Evolutionary conservation across 257 asterid genomes (phyloP).

Genomic region (Nicotiana knightiana): DNA sequence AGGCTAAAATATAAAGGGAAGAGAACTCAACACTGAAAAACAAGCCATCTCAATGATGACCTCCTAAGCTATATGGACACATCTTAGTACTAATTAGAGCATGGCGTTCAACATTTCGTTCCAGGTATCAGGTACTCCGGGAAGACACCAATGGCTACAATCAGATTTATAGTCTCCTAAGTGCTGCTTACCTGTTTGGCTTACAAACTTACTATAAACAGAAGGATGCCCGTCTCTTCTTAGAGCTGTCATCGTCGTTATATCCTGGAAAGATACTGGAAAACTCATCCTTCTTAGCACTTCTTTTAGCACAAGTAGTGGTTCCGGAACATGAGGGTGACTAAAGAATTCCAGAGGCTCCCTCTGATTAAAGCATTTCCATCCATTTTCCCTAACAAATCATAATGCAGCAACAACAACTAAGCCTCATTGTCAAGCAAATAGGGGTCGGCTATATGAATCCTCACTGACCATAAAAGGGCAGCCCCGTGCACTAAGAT

Average conservation of each 20-base stretch:
- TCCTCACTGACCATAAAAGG: too few species aligned
- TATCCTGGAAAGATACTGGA: conserved; percentile 64
- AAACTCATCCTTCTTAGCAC: conserved; percentile 52
- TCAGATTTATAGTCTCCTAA: conserved; percentile 42
- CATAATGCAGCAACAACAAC: too few species aligned
- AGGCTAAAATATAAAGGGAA: background rate
- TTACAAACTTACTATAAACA: conserved; percentile 41
- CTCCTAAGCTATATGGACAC: background rate
- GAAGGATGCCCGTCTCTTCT: conserved; percentile 90
- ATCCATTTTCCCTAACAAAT: conserved; percentile 49
- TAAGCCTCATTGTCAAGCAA: too few species aligned
- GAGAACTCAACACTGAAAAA: background rate
- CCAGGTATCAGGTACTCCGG: conserved; percentile 94
- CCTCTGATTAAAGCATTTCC: conserved; percentile 61
- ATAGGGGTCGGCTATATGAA: too few species aligned
- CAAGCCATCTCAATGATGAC: background rate
- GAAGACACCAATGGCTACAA: conserved; percentile 93
- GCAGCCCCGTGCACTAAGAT: too few species aligned
- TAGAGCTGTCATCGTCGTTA: conserved; percentile 53
- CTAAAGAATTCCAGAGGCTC: conserved; percentile 45
- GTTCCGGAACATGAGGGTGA: conserved; percentile 47
- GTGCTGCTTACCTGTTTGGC: conserved; percentile 43
- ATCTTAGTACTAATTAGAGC: conserved; percentile 28
- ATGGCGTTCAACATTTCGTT: conserved; percentile 60
- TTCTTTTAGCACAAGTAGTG: conserved; percentile 37